Conservation (phyloP, 768 basidiomycete species). For the Boletus pseudo-olivaceus region DNA sequence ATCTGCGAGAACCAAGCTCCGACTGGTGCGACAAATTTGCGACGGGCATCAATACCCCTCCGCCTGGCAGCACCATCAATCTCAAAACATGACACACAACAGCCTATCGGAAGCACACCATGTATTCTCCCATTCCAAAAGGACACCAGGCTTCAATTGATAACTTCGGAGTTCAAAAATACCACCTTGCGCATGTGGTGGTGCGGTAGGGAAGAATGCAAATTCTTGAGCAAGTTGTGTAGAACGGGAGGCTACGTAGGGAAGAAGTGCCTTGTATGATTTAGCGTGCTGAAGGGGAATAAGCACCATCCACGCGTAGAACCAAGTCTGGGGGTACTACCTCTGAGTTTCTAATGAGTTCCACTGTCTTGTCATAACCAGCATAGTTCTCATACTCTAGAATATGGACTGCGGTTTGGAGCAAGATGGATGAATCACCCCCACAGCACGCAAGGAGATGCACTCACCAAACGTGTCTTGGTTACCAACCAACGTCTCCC, state of each 20-base stretch:
- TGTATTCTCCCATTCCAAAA: constrained; percentile 92
- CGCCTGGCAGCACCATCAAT: constrained; percentile 52
- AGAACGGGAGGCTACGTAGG: constrained; percentile 67
- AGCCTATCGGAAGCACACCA: constrained; percentile 51
- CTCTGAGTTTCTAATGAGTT: constrained; percentile 60
- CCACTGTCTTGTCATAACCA: constrained; percentile 77
- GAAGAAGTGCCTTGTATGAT: constrained; percentile 72
- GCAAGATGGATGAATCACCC: neutral
- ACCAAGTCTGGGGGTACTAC: constrained; percentile 38
- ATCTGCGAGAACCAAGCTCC: constrained; percentile 93
- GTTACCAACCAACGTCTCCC: constrained; percentile 88
- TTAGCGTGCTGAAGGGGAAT: constrained; percentile 49
- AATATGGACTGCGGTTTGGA: constrained; percentile 49
- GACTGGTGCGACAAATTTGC: constrained; percentile 79
- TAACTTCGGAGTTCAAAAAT: constrained; percentile 93
- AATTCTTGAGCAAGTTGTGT: constrained; percentile 90
- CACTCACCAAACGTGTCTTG: constrained; percentile 76
- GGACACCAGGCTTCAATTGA: constrained; percentile 79
- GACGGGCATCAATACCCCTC: constrained; percentile 89
- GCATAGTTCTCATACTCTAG: constrained; percentile 93
- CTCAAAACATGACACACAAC: neutral
- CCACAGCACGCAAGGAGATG: constrained; percentile 27
- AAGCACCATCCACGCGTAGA: neutral
- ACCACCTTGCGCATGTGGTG: constrained; percentile 83
- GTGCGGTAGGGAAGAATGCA: constrained; percentile 89